Base-by-base conservation (phyloP, 2,329 filamentous ascomycete species). In the Dryadomyces quercus-mongolicae region DNA sequence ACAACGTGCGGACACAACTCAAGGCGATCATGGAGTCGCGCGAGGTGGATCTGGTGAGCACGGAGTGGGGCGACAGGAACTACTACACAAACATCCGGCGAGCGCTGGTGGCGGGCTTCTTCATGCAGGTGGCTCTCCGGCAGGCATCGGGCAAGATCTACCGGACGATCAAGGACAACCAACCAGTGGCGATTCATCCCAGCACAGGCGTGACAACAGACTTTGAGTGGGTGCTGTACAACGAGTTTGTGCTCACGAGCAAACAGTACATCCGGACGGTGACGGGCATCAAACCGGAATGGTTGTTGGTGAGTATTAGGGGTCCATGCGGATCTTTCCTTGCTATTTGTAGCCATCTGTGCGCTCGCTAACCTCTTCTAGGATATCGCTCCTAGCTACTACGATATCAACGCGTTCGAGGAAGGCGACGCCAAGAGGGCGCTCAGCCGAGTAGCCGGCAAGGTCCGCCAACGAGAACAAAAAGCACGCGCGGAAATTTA, bases 111-210 rank as follows among this genome's bases (percentile, higher is more conserved):
- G 81, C 91, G 1, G 93, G 94, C 38, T 98, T 98, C 78, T 98
- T 98, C 77, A 98, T 98, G 93, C 93, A 98, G 68, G 88, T 97
- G 21, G 94, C 93, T 56, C 96, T 95, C 82, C 89, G 86, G 66
- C 90, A 97, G 65, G 82, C 81, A 52, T 84, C 81, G 34, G 87
- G 88, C 65, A 97, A 97, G 76, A 81, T 88, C 45, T 98, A 98
- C 72, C 83, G 85, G 59, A 98, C 93, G 1, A 85, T 98, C 67
- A 98, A 97, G 74, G 94, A 98, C 66, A 87, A 96, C 64, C 92
- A 97, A 71, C 86, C 81, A 49, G 93, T 98, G 48, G 77, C 96
- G 62, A 78, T 98, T 57, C 93, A 98, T 71, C 93, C 93, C 2
- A 93, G 88, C 60, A 96, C 91, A 0, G 91, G 95, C 36, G 76